Conservation (phyloP, 345 rosid species). For the Punica granatum region DNA sequence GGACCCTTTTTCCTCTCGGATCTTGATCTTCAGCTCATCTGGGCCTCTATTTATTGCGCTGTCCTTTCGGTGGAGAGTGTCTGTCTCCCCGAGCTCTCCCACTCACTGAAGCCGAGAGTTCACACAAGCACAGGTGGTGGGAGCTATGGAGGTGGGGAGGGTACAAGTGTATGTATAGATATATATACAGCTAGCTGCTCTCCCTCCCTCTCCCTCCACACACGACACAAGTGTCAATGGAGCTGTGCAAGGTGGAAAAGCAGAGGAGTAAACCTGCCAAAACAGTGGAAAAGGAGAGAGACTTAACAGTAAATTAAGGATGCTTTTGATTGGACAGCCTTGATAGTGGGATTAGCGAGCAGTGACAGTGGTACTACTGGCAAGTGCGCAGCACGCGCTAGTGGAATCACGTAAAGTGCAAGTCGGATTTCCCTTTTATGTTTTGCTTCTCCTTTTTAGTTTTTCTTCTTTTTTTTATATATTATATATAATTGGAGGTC, state of each 20-base stretch:
- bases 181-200: not conserved
- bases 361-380: not conserved
- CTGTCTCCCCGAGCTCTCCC: not conserved
- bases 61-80: not conserved
- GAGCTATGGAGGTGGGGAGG: slow-evolving; percentile 1
- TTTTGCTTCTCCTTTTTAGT: not conserved
- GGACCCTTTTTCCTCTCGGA: not conserved
- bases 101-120: not conserved
- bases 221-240: not conserved
- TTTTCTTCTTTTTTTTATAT: not conserved
- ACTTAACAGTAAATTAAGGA: not conserved
- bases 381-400: not conserved
- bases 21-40: not conserved
- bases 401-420: not conserved
- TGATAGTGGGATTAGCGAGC: not conserved
- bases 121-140: slow-evolving; percentile 5
- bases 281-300: not conserved
- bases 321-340: not conserved
- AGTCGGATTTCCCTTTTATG: not conserved
- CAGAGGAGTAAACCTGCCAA: not conserved
- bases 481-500: not conserved
- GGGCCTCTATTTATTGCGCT: not conserved
- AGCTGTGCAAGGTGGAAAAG: not conserved
- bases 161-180: slow-evolving; percentile 5
- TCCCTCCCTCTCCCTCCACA: not conserved